Evolutionary conservation across 2,329 filamentous ascomycete species (phyloP).

Genomic region (Claviceps pazoutovae): DNA sequence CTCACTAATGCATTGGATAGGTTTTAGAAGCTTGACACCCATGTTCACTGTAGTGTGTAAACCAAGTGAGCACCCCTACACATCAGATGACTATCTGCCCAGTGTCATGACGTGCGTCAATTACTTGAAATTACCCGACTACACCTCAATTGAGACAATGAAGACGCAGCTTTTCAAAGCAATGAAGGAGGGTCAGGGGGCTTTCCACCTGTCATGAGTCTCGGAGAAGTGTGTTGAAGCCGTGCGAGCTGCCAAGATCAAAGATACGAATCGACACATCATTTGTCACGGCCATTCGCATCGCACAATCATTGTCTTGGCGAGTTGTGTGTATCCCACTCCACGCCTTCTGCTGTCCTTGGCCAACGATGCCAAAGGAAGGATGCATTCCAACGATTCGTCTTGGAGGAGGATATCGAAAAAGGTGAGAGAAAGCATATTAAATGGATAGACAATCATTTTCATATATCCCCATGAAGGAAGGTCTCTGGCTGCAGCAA

Average conservation of each 20-base stretch:
- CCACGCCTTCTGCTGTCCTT: slow-evolving; percentile 3
- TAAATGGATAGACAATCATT: slow-evolving; percentile 13
- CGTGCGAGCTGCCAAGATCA: background rate
- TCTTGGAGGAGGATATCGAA: background rate
- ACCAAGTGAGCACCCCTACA: slow-evolving; percentile 87
- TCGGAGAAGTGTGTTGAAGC: background rate
- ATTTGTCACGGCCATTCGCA: slow-evolving; percentile 1
- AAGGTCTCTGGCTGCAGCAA: background rate
- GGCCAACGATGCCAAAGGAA: slow-evolving; percentile 10
- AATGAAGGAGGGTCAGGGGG: slow-evolving; percentile 89
- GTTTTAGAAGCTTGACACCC: slow-evolving; percentile 90
- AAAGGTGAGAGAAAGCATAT: background rate
- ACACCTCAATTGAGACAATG: slow-evolving; percentile 65
- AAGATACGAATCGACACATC: background rate
- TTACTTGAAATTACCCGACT: slow-evolving; percentile 94
- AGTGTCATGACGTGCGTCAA: slow-evolving; percentile 99
- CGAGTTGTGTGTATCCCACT: slow-evolving; percentile 1
- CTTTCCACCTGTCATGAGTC: slow-evolving; percentile 76
- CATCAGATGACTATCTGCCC: slow-evolving; percentile 93
- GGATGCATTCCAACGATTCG: slow-evolving; percentile 5
- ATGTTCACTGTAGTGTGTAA: slow-evolving; percentile 99
- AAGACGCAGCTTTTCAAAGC: slow-evolving; percentile 68
- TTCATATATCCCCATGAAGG: background rate
- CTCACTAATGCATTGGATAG: slow-evolving; percentile 34
- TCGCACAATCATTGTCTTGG: background rate